Base-by-base conservation (phyloP, 345 rosid species). In the Kandelia obovata region DNA sequence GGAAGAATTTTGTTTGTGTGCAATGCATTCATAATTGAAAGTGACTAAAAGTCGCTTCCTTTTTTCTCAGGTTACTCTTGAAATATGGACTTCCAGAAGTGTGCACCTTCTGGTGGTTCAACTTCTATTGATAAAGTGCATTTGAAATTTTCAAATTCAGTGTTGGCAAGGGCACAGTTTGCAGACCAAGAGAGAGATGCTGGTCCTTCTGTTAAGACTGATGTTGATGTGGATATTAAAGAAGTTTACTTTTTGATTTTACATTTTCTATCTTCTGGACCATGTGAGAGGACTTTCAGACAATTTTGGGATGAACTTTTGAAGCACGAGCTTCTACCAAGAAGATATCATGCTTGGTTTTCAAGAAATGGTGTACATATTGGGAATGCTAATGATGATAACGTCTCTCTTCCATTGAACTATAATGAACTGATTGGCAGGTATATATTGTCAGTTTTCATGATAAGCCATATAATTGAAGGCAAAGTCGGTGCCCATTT, bases 281-380 rank as follows among this genome's bases (percentile, higher is more conserved):
- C 93, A 49, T 94, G 96, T 70, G 80, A 89, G 64, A 83, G 80
- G 76, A 85, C 95, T 69, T 83, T 80, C 71, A 83, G 74, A 35
- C 87, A 78, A 58, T 80, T 94, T 43, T 75, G 80, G 78, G 76
- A 83, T 75, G 98, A 94, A 70, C 85, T 91, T 79, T 79, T 86
- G 76, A 96, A 89, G 62, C 88, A 88, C 60, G 86, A 85, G 71
- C 98, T 94, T 84, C 79, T 91, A 64, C 97, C 97, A 25, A 89
- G 98, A 79, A 89, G 98, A 83, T 91, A 86, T 82, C 98, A 94
- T 86, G 91, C 95, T 64, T 87, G 90, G 90, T 91, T 84, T 84
- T 88, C 96, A 19, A 91, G 97, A 82, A 86, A 68, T 72, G 89
- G 83, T 53, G 74, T 58, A 39, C 85, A 39, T 74, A 84, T 80